A percentile compares a stretch with the other conserved stretches of the same genome.
Conservation (phyloP, 2,329 filamentous ascomycete species). For the Neoascochyta sp. region DNA sequence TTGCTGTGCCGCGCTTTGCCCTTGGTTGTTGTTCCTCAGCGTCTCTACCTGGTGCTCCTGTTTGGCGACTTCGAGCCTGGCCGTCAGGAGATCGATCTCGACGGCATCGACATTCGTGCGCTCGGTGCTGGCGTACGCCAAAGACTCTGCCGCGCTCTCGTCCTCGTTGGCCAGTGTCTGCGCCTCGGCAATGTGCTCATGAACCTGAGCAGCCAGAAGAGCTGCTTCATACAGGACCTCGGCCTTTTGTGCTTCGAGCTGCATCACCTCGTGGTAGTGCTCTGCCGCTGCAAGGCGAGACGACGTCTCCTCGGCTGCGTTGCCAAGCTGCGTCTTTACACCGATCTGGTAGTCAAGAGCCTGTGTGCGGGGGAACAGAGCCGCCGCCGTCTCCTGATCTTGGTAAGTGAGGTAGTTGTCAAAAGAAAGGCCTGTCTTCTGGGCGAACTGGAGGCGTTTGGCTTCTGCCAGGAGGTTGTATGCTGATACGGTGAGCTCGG, state of each 20-base stretch:
- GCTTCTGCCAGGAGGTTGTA: constrained; percentile 31
- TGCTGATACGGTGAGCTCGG: constrained; percentile 19
- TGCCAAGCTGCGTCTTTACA: constrained; percentile 13
- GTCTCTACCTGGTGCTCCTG: constrained; percentile 10
- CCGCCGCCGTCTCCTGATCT: constrained; percentile 1
- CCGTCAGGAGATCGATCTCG: constrained; percentile 11
- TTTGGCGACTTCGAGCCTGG: constrained; percentile 11
- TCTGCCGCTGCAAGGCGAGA: constrained; percentile 10
- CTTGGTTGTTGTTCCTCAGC: constrained; percentile 7
- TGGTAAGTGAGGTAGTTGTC: constrained; percentile 10
- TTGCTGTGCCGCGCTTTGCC: constrained; percentile 9
- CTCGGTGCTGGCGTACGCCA: constrained; percentile 13
- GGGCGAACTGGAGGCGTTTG: constrained; percentile 21
- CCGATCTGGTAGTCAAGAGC: constrained; percentile 17
- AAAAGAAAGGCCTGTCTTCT: constrained; percentile 19
- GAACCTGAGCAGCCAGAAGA: constrained; percentile 19
- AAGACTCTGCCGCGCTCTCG: constrained; percentile 6
- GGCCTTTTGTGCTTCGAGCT: constrained; percentile 16
- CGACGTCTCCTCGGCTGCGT: constrained; percentile 10
- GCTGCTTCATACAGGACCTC: constrained; percentile 14
- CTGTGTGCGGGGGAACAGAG: constrained; percentile 14
- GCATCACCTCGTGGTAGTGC: constrained; percentile 11
- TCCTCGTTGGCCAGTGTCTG: constrained; percentile 10
- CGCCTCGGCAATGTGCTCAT: constrained; percentile 21
- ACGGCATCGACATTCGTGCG: constrained; percentile 13